A percentile compares a stretch with the other conserved stretches of the same genome.
Conservation (phyloP, 192 early-diverging fungal genomes). For the Coemansia sp. region DNA sequence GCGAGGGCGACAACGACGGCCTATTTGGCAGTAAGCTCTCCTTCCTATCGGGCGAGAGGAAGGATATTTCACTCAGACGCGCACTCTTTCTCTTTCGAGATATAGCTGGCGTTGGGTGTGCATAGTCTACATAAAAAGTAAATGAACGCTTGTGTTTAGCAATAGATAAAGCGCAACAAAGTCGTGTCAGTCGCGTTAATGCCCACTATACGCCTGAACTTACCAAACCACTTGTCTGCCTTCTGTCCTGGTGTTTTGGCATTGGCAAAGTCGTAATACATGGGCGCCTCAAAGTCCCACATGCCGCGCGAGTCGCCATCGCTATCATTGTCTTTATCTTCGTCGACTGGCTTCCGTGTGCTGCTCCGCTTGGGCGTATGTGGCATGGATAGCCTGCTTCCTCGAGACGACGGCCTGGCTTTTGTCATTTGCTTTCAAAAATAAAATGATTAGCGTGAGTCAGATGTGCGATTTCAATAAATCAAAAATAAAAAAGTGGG, state of each 20-base stretch:
- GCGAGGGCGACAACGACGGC: conserved; percentile 46
- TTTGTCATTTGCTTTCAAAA: conserved; percentile 34
- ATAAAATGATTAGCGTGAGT: background rate
- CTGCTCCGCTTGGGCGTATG: conserved; percentile 26
- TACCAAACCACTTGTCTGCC: conserved; percentile 57
- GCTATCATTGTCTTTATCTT: background rate
- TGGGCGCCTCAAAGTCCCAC: conserved; percentile 55
- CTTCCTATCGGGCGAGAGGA: conserved; percentile 28
- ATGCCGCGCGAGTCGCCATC: conserved; percentile 9
- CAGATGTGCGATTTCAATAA: background rate
- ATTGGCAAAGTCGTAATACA: conserved; percentile 50
- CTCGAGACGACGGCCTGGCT: conserved; percentile 27
- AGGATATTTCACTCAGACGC: conserved; percentile 16
- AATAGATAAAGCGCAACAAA: background rate
- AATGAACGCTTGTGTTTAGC: background rate
- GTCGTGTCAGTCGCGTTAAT: background rate
- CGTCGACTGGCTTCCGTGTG: background rate
- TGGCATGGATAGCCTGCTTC: conserved; percentile 13
- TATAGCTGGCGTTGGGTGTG: conserved; percentile 47
- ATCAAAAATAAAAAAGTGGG: background rate
- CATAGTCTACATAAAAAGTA: conserved; percentile 28
- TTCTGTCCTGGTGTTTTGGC: conserved; percentile 45
- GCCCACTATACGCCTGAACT: background rate
- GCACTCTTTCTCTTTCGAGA: conserved; percentile 19
- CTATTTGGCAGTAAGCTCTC: conserved; percentile 39